Base-by-base conservation (phyloP, 2,329 filamentous ascomycete genomes). In the Basipetospora chlamydospora region DNA sequence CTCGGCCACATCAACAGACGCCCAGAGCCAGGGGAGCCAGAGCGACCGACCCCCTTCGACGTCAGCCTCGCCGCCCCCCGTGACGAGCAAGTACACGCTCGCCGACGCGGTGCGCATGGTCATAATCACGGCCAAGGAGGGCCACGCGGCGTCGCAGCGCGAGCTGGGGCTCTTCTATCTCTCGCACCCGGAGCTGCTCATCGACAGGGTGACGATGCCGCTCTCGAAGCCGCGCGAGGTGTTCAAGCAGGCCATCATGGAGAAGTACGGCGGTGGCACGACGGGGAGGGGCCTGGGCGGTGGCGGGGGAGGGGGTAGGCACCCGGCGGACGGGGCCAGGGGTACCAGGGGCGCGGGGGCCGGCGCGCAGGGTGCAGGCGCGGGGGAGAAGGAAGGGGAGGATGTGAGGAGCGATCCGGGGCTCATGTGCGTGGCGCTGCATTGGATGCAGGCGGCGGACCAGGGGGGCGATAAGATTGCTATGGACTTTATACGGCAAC, bases 401-500 rank as follows among this genome's bases (percentile, higher is more conserved):
- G 57, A 72, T 41, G 66, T 72, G 25, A 56, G 84, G 45, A 86
- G 78, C 41, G 85, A 95, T 53, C 83, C 84, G 2, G 80, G 80
- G 37, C 76, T 86, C 28, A 90, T 96, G 82, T 95, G 87, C 49
- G 74, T 94, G 39, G 88, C 88, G 8, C 77, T 92, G 57, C 88
- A 96, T 63, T 96, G 88, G 87, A 95, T 96, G 86, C 84, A 88
- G 60, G 67, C 83, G 45, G 86, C 83, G 26, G 81, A 84, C 47
- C 70, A 72, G 38, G 86, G 86, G n/a, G 86, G 86, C 1, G 88
- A 96, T 53, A 73, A 80, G 50, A 63, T 93, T 46, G 88, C 88
- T 15, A 39, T 18, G 20, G 37, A 35, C 18, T 39, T 39, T 29
- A 39, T 39, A 16, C 23, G 37, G 37, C 35, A 38, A 25, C 37